Conservation (phyloP, 2,329 filamentous ascomycete species). For the Claviceps pazoutovae region DNA sequence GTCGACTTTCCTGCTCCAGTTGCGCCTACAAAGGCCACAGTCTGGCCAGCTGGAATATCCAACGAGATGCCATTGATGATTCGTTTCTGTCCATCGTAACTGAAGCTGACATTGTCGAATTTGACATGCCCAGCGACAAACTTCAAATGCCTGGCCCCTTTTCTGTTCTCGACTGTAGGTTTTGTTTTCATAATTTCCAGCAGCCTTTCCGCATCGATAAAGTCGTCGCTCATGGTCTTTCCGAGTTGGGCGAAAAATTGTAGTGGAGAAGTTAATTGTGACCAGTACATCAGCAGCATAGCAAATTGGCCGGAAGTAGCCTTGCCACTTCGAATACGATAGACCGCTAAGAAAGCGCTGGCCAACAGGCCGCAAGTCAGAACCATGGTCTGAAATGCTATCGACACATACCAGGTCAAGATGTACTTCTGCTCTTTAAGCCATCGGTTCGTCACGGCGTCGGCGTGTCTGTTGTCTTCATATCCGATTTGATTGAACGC, state of each 20-base stretch:
- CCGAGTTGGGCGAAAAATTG: slow-evolving; percentile 52
- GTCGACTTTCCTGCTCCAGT: slow-evolving; percentile 45
- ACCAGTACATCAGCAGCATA: slow-evolving; percentile 60
- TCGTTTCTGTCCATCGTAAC: slow-evolving; percentile 44
- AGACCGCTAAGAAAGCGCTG: slow-evolving; percentile 44
- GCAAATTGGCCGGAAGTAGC: slow-evolving; percentile 55
- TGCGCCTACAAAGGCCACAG: slow-evolving; percentile 46
- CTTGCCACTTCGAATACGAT: slow-evolving; percentile 48
- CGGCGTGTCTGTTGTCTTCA: slow-evolving; percentile 39
- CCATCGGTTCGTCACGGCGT: slow-evolving; percentile 31
- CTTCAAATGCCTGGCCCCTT: slow-evolving; percentile 33
- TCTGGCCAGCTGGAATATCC: slow-evolving; percentile 34
- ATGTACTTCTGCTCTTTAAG: slow-evolving; percentile 23
- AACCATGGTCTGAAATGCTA: slow-evolving; percentile 45
- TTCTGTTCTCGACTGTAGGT: slow-evolving; percentile 39
- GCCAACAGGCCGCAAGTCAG: slow-evolving; percentile 57
- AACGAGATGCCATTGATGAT: slow-evolving; percentile 42
- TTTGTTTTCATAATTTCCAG: slow-evolving; percentile 44
- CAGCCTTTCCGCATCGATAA: slow-evolving; percentile 44
- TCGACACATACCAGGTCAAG: slow-evolving; percentile 34
- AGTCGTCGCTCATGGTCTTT: slow-evolving; percentile 39
- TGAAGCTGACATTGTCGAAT: slow-evolving; percentile 42
- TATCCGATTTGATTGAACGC: slow-evolving; percentile 46
- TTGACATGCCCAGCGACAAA: slow-evolving; percentile 39
- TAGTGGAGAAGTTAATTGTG: slow-evolving; percentile 55